Evolutionary conservation across 768 basidiomycete genomes (phyloP).

Genomic region (Rhodotorula diobovata): DNA sequence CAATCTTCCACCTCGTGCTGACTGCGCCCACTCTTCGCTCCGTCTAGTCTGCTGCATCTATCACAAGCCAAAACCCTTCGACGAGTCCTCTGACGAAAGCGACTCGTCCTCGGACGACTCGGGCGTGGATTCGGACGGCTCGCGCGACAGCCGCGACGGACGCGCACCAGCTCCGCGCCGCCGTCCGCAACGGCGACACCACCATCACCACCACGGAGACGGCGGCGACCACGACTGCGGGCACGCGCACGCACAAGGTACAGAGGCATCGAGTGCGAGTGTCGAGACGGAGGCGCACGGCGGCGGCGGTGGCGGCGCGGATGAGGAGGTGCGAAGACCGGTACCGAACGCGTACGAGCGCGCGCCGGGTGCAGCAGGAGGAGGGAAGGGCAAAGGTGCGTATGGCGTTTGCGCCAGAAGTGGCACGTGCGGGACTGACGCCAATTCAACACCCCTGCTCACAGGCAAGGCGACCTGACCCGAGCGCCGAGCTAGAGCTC

Average conservation of each 20-base stretch:
- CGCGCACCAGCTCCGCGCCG: neutral
- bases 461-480: neutral
- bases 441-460: no score
- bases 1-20: neutral
- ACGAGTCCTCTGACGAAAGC: slow-evolving; percentile 34
- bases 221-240: neutral
- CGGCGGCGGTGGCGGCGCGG: neutral
- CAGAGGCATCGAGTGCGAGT: no score
- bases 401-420: neutral
- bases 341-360: slow-evolving; percentile 29
- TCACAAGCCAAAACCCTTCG: slow-evolving; percentile 37
- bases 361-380: neutral
- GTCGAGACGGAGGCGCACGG: no score
- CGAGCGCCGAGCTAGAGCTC: no score
- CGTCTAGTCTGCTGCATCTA: slow-evolving; percentile 39
- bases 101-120: neutral
- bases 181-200: neutral
- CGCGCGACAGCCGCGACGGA: slow-evolving; percentile 7
- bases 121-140: slow-evolving; percentile 15
- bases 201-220: neutral
- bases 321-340: slow-evolving; percentile 1
- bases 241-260: slow-evolving; percentile 3
- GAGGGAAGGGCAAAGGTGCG: slow-evolving; percentile 30
- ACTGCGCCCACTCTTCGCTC: no score
- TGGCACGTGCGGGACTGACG: no score